phyloP scores from a whole-genome alignment of 2,329 filamentous ascomycete genomes.

The Xylariales sp. region DNA sequence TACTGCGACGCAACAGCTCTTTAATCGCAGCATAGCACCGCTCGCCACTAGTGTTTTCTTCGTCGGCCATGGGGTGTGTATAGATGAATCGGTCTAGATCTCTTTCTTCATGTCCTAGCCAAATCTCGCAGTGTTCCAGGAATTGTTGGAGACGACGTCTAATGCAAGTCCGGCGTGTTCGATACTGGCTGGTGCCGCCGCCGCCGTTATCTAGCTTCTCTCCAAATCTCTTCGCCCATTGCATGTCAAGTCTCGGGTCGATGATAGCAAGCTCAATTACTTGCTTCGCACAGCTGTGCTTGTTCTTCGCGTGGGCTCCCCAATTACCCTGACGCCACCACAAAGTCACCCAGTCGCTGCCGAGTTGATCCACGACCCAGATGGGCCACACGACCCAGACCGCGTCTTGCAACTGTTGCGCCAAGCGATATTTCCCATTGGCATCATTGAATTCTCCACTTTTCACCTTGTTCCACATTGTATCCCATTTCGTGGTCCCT shows the following conservation, averaged over 20 bases:
- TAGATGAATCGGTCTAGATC: neutral
- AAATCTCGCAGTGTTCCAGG: neutral
- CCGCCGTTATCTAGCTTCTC: no score
- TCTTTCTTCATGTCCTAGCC: neutral
- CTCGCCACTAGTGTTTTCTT: neutral
- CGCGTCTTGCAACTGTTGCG: neutral
- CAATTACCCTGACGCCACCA: neutral
- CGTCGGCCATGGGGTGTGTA: neutral
- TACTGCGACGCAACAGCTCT: neutral
- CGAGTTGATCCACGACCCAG: conserved; percentile 1
- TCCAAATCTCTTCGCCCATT: no score
- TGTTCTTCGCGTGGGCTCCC: neutral
- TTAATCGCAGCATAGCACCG: neutral
- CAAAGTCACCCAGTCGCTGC: conserved; percentile 5
- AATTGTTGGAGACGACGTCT: neutral
- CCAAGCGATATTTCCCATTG: no score
- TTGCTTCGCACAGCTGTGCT: neutral
- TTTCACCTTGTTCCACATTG: neutral
- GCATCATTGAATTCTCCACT: no score
- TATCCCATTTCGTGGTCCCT: neutral
- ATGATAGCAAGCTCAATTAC: no score
- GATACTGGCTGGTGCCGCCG: neutral
- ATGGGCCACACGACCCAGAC: conserved; percentile 3
- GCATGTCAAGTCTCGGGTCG: neutral
- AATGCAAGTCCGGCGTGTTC: neutral